Conservation (phyloP, 2,329 filamentous ascomycete genomes). For the Penicillium verrucosum region DNA sequence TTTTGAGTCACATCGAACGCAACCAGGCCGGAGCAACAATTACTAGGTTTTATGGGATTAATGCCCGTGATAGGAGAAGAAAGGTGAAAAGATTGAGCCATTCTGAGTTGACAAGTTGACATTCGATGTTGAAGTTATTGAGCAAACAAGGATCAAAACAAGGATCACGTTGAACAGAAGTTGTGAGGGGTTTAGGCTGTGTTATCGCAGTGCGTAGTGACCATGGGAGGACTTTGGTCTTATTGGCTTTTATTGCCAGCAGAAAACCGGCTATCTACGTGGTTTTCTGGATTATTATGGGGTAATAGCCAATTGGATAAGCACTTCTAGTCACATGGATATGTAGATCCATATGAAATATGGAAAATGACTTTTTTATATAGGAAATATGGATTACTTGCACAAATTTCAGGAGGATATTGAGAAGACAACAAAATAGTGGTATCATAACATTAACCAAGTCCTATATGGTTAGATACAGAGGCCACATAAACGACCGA, state of each 20-base stretch:
- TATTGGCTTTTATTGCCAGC: conserved; percentile 1
- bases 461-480: not conserved
- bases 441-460: not conserved
- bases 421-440: not conserved
- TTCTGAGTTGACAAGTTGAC: conserved; percentile 32
- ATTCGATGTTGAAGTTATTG: conserved; percentile 12
- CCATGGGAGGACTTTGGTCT: not conserved
- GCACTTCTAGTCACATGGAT: not conserved
- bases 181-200: not conserved
- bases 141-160: not conserved
- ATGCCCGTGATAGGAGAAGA: conserved; percentile 11
- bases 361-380: too few species aligned
- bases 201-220: not conserved
- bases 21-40: conserved; percentile 24
- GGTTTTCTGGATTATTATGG: not conserved
- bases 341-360: too few species aligned
- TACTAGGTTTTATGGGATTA: conserved; percentile 25
- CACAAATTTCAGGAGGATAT: too few species aligned
- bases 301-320: not conserved
- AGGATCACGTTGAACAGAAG: not conserved
- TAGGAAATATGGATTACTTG: not conserved
- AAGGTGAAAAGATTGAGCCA: conserved; percentile 29
- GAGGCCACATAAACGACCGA: not conserved
- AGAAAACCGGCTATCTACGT: not conserved
- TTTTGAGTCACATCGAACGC: conserved; percentile 18